These are phyloP conservation scores for Aspergillus sp. DNA, from an alignment of 2,329 filamentous ascomycete species.

Conservation along the genomic window DNA sequence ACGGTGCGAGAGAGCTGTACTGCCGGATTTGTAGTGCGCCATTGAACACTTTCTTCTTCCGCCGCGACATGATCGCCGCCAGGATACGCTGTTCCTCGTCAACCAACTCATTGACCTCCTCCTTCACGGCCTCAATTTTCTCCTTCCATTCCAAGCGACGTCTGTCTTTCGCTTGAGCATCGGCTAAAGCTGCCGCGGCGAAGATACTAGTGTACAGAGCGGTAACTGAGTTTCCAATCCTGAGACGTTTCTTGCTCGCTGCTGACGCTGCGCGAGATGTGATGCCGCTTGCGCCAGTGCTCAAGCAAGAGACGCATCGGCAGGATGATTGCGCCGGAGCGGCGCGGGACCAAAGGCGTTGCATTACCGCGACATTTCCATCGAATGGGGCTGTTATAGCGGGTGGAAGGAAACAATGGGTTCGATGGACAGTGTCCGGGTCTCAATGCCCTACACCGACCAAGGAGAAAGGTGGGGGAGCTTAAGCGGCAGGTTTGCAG, in stretches of 20 bases:
- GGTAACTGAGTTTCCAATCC: slow-evolving; percentile 42
- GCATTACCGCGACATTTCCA: slow-evolving; percentile 41
- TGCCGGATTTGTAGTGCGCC: slow-evolving; percentile 22
- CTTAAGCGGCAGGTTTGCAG: slow-evolving; percentile 2
- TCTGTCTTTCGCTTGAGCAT: slow-evolving; percentile 39
- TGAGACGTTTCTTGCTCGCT: slow-evolving; percentile 36
- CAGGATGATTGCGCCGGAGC: slow-evolving; percentile 37
- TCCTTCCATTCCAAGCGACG: slow-evolving; percentile 40
- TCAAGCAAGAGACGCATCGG: slow-evolving; percentile 42
- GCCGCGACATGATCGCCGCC: slow-evolving; percentile 27
- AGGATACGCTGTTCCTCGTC: slow-evolving; percentile 38
- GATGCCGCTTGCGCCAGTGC: slow-evolving; percentile 32
- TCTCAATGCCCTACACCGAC: slow-evolving; percentile 10
- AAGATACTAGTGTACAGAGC: slow-evolving; percentile 46
- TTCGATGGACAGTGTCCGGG: slow-evolving; percentile 16
- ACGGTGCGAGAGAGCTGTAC: slow-evolving; percentile 22
- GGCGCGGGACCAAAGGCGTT: slow-evolving; percentile 43
- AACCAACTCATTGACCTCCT: slow-evolving; percentile 38
- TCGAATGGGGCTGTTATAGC: not conserved
- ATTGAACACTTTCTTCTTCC: slow-evolving; percentile 16
- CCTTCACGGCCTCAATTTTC: slow-evolving; percentile 42
- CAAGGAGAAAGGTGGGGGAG: slow-evolving; percentile 1
- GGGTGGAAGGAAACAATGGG: not conserved
- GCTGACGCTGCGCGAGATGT: slow-evolving; percentile 34
- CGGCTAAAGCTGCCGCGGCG: slow-evolving; percentile 39